These are phyloP conservation scores for Paspalum vaginatum DNA, from an alignment of 176 grass and related monocot species.

Conservation along the genomic window DNA sequence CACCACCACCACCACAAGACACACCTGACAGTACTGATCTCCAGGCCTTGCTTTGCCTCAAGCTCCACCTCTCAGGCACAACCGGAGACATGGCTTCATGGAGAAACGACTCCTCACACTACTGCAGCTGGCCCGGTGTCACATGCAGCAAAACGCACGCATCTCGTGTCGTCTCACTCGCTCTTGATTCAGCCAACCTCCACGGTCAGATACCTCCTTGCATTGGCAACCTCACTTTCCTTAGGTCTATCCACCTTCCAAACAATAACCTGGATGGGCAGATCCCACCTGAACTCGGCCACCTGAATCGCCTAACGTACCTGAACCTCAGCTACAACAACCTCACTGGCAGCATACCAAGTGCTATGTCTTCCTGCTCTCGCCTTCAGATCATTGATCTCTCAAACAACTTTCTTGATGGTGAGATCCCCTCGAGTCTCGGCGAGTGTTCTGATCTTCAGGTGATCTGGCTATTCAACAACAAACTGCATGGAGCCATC, in stretches of 20 bases:
- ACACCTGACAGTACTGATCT: neutral
- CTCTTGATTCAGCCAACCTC: constrained; percentile 9
- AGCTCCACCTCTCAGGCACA: neutral
- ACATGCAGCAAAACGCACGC: constrained; percentile 13
- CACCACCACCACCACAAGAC: neutral
- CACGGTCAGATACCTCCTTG: constrained; percentile 44
- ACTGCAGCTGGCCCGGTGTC: constrained; percentile 53
- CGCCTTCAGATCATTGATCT: constrained; percentile 44
- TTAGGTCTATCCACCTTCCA: constrained; percentile 23
- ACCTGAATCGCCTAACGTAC: neutral
- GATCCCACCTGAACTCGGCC: constrained; percentile 48
- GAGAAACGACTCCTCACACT: constrained; percentile 17
- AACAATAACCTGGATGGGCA: constrained; percentile 14
- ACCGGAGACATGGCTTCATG: constrained; percentile 19
- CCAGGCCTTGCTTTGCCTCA: too few relatives aligned
- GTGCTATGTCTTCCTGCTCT: neutral
- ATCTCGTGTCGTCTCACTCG: constrained; percentile 36
- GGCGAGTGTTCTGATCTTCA: neutral
- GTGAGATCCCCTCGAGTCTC: constrained; percentile 41
- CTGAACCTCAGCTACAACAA: constrained; percentile 49
- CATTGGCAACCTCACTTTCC: constrained; percentile 49
- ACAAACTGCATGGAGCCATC: constrained; percentile 1
- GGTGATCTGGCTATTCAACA: neutral
- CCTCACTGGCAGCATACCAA: constrained; percentile 38
- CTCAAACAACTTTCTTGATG: neutral